A percentile compares a stretch with the other conserved stretches of the same genome.
phyloP scores from a whole-genome alignment of 768 basidiomycete species.

The Rossbeevera mucosa region DNA sequence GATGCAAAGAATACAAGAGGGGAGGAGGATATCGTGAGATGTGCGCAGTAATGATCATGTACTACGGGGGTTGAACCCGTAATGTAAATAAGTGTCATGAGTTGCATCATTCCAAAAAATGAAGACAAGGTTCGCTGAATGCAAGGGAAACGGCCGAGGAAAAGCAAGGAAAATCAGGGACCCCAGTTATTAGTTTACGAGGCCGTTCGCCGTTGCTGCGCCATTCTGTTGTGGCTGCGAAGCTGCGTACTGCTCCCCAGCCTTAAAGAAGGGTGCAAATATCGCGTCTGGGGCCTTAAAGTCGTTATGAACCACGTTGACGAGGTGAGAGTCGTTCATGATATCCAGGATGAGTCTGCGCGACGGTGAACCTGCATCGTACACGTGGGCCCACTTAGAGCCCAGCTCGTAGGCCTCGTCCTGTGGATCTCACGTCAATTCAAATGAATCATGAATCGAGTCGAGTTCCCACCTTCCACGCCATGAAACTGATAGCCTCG shows the following conservation, averaged over 20 bases:
- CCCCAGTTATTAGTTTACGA: constrained; percentile 23
- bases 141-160: background rate
- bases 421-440: constrained; percentile 33
- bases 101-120: constrained; percentile 24
- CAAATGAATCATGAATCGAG: background rate
- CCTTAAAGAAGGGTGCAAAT: constrained; percentile 81
- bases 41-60: constrained; percentile 32
- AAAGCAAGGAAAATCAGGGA: background rate
- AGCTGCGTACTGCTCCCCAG: constrained; percentile 57
- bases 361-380: constrained; percentile 71
- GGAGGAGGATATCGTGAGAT: constrained; percentile 19
- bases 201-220: constrained; percentile 38
- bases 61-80: constrained; percentile 86
- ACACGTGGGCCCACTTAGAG: constrained; percentile 83
- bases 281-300: constrained; percentile 83
- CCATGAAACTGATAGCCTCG: constrained; percentile 97
- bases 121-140: background rate
- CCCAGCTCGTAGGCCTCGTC: constrained; percentile 95
- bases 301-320: constrained; percentile 96
- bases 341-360: constrained; percentile 70
- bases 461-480: constrained; percentile 73
- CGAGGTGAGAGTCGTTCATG: constrained; percentile 80
- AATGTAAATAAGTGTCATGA: constrained; percentile 30
- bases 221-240: constrained; percentile 29
- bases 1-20: constrained; percentile 18